Evolutionary conservation across 192 early-diverging fungal genomes (phyloP).

Genomic region (Entomortierella chlamydospora): DNA sequence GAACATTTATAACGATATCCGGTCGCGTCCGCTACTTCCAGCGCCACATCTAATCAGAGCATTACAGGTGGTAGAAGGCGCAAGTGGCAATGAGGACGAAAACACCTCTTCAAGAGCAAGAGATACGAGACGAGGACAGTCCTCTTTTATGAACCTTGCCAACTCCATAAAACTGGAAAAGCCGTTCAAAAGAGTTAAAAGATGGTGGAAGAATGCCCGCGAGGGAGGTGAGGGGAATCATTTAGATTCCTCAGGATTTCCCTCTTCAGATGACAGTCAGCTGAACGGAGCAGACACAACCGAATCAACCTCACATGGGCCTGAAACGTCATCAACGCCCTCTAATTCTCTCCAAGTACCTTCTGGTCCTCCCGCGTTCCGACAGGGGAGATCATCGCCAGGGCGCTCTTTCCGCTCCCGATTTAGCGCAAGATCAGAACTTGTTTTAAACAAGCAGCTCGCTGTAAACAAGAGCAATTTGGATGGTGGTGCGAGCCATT

Average conservation of each 20-base stretch:
- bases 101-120: background rate
- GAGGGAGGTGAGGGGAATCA: conserved; percentile 16
- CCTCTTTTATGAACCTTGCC: conserved; percentile 18
- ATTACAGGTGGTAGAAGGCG: background rate
- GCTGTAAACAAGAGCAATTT: background rate
- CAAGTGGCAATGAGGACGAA: background rate
- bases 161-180: conserved; percentile 11
- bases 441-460: background rate
- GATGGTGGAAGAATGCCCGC: conserved; percentile 30
- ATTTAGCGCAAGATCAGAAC: conserved; percentile 9
- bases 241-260: background rate
- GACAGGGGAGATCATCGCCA: background rate
- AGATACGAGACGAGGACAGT: background rate
- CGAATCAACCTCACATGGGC: background rate
- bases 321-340: background rate
- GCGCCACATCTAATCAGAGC: conserved; percentile 40
- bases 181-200: conserved; percentile 13
- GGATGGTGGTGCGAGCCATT: background rate
- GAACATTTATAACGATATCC: conserved; percentile 53
- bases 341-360: background rate
- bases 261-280: background rate
- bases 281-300: background rate
- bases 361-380: background rate
- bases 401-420: background rate
- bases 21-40: conserved; percentile 31